Evolutionary conservation across 2,329 filamentous ascomycete genomes (phyloP).

Genomic region (Trichoderma koningii): DNA sequence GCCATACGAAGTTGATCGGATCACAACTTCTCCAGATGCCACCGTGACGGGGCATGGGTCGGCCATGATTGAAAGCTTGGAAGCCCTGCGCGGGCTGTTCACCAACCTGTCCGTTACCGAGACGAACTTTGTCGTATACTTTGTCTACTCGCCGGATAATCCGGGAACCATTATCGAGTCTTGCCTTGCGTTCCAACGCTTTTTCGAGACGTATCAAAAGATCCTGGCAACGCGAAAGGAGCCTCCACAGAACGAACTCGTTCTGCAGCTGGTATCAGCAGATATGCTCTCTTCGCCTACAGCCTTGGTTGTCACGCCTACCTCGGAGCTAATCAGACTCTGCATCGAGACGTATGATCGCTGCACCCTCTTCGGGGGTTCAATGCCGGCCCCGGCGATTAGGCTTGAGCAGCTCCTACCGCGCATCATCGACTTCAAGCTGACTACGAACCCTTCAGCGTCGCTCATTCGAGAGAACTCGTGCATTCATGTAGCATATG

Average conservation of each 20-base stretch:
- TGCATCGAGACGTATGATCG: constrained; percentile 79
- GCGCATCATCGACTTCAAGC: constrained; percentile 73
- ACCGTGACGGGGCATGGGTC: constrained; percentile 48
- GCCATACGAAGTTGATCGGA: constrained; percentile 52
- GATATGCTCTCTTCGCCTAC: constrained; percentile 66
- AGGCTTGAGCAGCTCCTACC: constrained; percentile 71
- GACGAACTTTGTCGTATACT: constrained; percentile 73
- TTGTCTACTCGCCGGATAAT: constrained; percentile 68
- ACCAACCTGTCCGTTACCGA: constrained; percentile 46
- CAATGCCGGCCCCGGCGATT: constrained; percentile 68
- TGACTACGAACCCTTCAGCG: constrained; percentile 66
- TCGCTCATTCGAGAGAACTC: constrained; percentile 77
- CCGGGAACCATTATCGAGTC: constrained; percentile 66
- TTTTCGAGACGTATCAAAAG: constrained; percentile 63
- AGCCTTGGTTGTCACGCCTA: constrained; percentile 63
- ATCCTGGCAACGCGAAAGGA: constrained; percentile 47
- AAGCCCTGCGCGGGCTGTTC: constrained; percentile 51
- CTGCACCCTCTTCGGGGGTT: constrained; percentile 60
- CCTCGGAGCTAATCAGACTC: constrained; percentile 60
- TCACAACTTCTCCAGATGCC: constrained; percentile 45
- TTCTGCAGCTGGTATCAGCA: constrained; percentile 73
- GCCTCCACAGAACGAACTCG: constrained; percentile 62
- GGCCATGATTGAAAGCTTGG: constrained; percentile 52
- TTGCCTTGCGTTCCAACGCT: constrained; percentile 71
- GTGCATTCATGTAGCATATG: constrained; percentile 78